Conservation (phyloP, 1,139 yeast genomes). For the Nakaseomyces delphensis region DNA sequence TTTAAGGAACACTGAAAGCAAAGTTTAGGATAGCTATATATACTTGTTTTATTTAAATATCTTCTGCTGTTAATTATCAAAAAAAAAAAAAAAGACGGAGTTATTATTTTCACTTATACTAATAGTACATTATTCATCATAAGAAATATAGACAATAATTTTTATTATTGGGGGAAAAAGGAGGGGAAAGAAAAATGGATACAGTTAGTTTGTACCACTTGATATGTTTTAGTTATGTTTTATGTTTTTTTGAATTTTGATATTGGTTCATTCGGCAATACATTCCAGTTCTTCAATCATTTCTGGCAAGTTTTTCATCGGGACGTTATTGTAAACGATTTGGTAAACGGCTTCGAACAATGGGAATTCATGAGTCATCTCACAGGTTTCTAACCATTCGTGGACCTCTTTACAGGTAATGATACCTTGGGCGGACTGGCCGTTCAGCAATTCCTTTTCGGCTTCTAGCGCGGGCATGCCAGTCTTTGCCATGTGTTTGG, state of each 20-base stretch:
- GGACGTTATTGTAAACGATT: constrained; percentile 64
- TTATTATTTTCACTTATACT: not conserved
- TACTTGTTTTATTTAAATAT: no score
- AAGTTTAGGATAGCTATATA: no score
- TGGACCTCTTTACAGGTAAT: constrained; percentile 84
- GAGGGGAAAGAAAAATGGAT: not conserved
- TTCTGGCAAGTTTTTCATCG: constrained; percentile 54
- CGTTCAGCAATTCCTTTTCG: constrained; percentile 75
- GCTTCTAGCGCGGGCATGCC: constrained; percentile 67
- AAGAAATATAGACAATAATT: not conserved
- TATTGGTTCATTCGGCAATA: constrained; percentile 9
- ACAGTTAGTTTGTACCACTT: no score
- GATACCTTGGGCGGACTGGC: constrained; percentile 92
- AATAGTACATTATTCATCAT: constrained; percentile 1
- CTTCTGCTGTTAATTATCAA: no score
- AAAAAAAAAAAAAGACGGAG: not conserved
- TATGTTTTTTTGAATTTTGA: no score
- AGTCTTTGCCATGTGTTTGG: constrained; percentile 64
- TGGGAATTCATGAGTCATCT: constrained; percentile 67
- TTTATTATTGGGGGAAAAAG: not conserved
- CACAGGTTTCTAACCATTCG: constrained; percentile 59
- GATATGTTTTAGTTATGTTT: not conserved
- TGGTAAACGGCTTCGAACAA: constrained; percentile 77
- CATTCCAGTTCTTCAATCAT: constrained; percentile 42
- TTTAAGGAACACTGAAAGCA: no score